A percentile compares a stretch with the other conserved stretches of the same genome.
Evolutionary conservation across 352 stramenopile genomes (phyloP).

Genomic region (Elongisporangium prolatum): DNA sequence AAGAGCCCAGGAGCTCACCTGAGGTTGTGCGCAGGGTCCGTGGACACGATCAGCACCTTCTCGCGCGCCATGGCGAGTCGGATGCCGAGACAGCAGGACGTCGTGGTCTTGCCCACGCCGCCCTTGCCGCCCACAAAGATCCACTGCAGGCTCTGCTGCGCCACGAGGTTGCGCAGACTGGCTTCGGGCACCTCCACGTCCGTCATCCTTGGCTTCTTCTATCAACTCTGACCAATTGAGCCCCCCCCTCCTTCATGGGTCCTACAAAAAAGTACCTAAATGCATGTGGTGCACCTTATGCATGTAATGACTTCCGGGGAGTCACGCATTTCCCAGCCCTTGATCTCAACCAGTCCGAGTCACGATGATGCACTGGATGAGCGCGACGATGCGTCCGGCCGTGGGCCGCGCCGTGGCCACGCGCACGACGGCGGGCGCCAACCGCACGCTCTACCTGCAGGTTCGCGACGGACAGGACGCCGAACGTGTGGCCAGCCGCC

Average conservation of each 20-base stretch:
- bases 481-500: slow-evolving; percentile 41
- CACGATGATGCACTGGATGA: not conserved
- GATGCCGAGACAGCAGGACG: slow-evolving; percentile 96
- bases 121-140: slow-evolving; percentile 96
- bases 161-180: slow-evolving; percentile 88
- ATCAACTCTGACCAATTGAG: not conserved
- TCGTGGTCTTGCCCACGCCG: slow-evolving; percentile 96
- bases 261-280: not conserved
- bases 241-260: not conserved
- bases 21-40: slow-evolving; percentile 99
- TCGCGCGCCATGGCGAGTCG: slow-evolving; percentile 87
- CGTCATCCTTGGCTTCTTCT: slow-evolving; percentile 20
- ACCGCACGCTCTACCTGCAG: slow-evolving; percentile 50
- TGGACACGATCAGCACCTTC: slow-evolving; percentile 99
- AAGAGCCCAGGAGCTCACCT: slow-evolving; percentile 28
- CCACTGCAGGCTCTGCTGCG: slow-evolving; percentile 88
- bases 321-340: slow-evolving; percentile 1
- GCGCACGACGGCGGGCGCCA: slow-evolving; percentile 6
- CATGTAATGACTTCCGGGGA: slow-evolving; percentile 1
- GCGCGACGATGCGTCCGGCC: not conserved
- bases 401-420: slow-evolving; percentile 3
- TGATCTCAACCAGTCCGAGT: not conserved
- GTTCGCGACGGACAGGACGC: slow-evolving; percentile 46
- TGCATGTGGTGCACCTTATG: not conserved
- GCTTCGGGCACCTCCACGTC: slow-evolving; percentile 73